Conservation (phyloP, 129 eudicot species). For the Escallonia herrerae region DNA sequence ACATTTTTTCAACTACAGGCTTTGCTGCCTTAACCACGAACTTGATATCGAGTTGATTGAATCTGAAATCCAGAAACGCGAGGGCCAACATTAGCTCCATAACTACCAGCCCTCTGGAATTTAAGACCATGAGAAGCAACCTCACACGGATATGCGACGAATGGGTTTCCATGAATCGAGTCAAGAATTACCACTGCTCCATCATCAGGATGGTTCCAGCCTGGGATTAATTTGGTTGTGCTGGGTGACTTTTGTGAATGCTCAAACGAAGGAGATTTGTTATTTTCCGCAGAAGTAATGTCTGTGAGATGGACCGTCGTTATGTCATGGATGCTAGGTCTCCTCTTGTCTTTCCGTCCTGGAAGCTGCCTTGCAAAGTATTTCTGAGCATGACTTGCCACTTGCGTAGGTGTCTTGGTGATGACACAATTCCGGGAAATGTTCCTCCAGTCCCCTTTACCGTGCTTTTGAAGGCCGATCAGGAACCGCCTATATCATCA, state of each 20-base stretch:
- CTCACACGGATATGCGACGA: conserved; percentile 7
- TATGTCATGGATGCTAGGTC: conserved; percentile 93
- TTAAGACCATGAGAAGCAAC: conserved; percentile 10
- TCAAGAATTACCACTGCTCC: conserved; percentile 18
- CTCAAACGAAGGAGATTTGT: conserved; percentile 3
- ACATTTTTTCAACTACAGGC: conserved; percentile 7
- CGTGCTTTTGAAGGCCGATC: conserved; percentile 71
- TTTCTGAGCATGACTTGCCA: conserved; percentile 93
- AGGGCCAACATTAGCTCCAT: conserved; percentile 27
- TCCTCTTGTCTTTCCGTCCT: conserved; percentile 73
- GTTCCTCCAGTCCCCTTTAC: conserved; percentile 90
- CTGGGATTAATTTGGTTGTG: conserved; percentile 23
- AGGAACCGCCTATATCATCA: conserved; percentile 48
- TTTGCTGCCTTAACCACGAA: conserved; percentile 25
- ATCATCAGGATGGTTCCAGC: conserved; percentile 33
- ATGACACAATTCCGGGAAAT: conserved; percentile 71
- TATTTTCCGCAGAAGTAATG: conserved; percentile 7
- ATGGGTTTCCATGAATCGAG: conserved; percentile 9
- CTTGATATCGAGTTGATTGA: conserved; percentile 30
- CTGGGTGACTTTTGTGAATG: conserved; percentile 12
- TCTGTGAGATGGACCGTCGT: conserved; percentile 44
- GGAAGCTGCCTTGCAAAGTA: conserved; percentile 69
- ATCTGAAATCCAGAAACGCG: conserved; percentile 34
- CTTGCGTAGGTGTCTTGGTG: conserved; percentile 81
- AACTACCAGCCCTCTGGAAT: conserved; percentile 12